A percentile compares a stretch with the other conserved stretches of the same genome.
Conservation (phyloP, 1,284 basidiomycete species). For the Leccinum glutinopallens region DNA sequence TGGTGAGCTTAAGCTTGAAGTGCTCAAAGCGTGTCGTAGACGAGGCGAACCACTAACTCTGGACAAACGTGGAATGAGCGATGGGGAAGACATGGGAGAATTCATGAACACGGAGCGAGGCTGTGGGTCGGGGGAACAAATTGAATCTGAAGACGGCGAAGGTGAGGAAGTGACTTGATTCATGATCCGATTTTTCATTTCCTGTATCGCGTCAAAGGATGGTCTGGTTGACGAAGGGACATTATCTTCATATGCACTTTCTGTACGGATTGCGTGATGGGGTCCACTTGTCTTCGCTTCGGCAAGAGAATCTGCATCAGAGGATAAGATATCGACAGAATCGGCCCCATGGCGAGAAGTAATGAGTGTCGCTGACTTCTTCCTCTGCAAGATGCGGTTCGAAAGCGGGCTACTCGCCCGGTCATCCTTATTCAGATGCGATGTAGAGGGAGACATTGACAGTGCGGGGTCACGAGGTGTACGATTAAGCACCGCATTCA, state of each 20-base stretch:
- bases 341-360: conserved; percentile 12
- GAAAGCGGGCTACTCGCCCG: conserved; percentile 36
- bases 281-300: conserved; percentile 10
- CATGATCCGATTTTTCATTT: conserved; percentile 65
- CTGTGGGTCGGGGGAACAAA: conserved; percentile 18
- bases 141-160: conserved; percentile 26
- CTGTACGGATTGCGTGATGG: conserved; percentile 10
- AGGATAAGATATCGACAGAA: conserved; percentile 7
- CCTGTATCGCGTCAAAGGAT: conserved; percentile 56
- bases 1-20: conserved; percentile 35
- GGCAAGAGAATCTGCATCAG: conserved; percentile 7
- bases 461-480: conserved; percentile 32
- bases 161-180: conserved; percentile 37
- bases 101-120: conserved; percentile 15
- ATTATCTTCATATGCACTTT: conserved; percentile 19
- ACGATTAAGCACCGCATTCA: conserved; percentile 48
- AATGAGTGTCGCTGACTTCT: conserved; percentile 18
- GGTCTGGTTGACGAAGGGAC: conserved; percentile 35
- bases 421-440: conserved; percentile 20
- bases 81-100: conserved; percentile 25
- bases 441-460: conserved; percentile 15
- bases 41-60: conserved; percentile 30
- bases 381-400: conserved; percentile 31
- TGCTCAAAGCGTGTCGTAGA: conserved; percentile 32
- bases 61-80: conserved; percentile 36